A percentile compares a stretch with the other conserved stretches of the same genome.
phyloP scores from a whole-genome alignment of 1,284 basidiomycete genomes.

The Sanghuangporus sanghuang region DNA sequence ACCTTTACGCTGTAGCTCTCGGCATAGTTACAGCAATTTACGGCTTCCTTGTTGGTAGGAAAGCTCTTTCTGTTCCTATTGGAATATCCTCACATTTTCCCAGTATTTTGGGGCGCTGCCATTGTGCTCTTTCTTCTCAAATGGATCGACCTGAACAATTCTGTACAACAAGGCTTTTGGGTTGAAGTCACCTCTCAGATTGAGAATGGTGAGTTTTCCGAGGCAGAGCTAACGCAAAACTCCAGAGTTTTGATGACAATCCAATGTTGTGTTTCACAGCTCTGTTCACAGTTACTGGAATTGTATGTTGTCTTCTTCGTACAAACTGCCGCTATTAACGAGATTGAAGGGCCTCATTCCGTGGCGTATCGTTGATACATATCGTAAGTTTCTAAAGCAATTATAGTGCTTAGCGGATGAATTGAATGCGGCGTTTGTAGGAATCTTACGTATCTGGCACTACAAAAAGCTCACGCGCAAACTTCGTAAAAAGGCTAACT shows the following conservation, averaged over 20 bases:
- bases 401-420: neutral
- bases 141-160: slow-evolving; percentile 66
- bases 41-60: slow-evolving; percentile 64
- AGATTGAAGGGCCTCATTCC: slow-evolving; percentile 55
- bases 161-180: slow-evolving; percentile 63
- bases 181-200: slow-evolving; percentile 77
- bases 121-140: slow-evolving; percentile 73
- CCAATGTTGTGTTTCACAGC: slow-evolving; percentile 31
- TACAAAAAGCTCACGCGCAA: slow-evolving; percentile 57
- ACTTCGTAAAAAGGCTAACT: slow-evolving; percentile 51
- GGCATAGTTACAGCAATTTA: slow-evolving; percentile 73
- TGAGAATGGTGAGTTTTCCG: slow-evolving; percentile 50
- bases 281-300: slow-evolving; percentile 76
- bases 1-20: slow-evolving; percentile 38
- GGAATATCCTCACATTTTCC: neutral
- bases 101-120: slow-evolving; percentile 73
- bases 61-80: slow-evolving; percentile 21
- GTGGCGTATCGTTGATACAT: slow-evolving; percentile 72
- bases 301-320: slow-evolving; percentile 6
- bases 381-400: slow-evolving; percentile 43
- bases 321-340: slow-evolving; percentile 21
- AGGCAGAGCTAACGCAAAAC: neutral
- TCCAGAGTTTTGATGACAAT: neutral
- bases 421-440: slow-evolving; percentile 29
- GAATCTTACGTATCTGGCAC: slow-evolving; percentile 69